Percentiles rank a stretch among this genome's conserved stretches.
phyloP scores from a whole-genome alignment of 306 rosid genomes.

The Vicia faba region DNA sequence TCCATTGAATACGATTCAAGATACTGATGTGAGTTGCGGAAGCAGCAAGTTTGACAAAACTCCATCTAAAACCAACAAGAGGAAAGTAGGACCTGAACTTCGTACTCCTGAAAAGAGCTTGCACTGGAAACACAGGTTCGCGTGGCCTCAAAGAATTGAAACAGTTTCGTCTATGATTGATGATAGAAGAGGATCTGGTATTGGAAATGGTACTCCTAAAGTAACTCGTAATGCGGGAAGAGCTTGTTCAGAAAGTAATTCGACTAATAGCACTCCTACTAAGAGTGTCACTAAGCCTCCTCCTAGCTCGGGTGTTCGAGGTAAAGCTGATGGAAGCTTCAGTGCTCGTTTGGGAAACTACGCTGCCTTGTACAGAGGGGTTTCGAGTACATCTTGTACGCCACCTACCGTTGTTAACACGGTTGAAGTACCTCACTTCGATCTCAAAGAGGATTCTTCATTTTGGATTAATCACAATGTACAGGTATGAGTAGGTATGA shows the following conservation, averaged over 20 bases:
- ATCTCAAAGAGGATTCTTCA: slow-evolving; percentile 88
- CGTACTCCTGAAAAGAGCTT: slow-evolving; percentile 74
- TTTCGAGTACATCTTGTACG: slow-evolving; percentile 49
- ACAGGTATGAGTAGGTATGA: slow-evolving; percentile 81
- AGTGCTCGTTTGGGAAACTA: slow-evolving; percentile 61
- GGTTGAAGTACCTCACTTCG: slow-evolving; percentile 95
- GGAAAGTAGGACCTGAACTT: slow-evolving; percentile 57
- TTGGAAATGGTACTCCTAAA: slow-evolving; percentile 63
- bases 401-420: slow-evolving; percentile 64
- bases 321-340: slow-evolving; percentile 66
- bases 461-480: slow-evolving; percentile 97
- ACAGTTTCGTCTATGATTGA: slow-evolving; percentile 41
- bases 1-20: slow-evolving; percentile 81
- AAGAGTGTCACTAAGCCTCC: slow-evolving; percentile 84
- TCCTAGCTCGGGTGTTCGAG: slow-evolving; percentile 58
- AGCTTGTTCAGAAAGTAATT: slow-evolving; percentile 71
- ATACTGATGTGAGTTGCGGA: slow-evolving; percentile 13
- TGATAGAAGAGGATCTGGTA: slow-evolving; percentile 51
- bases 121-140: slow-evolving; percentile 54
- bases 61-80: slow-evolving; percentile 61
- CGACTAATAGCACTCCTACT: slow-evolving; percentile 79
- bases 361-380: slow-evolving; percentile 74
- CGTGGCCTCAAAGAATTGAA: slow-evolving; percentile 77
- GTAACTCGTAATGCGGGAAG: slow-evolving; percentile 51
- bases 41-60: slow-evolving; percentile 51